Base-by-base conservation (phyloP, 1,284 basidiomycete genomes). In the Ceratobasidium sp. region DNA sequence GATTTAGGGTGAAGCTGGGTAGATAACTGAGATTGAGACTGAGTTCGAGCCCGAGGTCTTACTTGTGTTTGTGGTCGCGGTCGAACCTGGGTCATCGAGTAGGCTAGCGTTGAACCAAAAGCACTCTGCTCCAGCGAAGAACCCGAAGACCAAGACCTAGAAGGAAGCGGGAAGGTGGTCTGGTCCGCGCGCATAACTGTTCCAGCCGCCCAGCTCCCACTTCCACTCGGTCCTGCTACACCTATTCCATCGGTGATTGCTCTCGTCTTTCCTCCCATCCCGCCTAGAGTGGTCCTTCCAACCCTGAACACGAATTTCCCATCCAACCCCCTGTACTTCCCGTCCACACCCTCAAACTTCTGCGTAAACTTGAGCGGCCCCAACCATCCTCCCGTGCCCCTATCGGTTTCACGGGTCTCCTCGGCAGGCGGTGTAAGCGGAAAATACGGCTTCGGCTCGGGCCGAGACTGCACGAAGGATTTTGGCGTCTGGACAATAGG, bases 271-370 rank as follows among this genome's bases (percentile, higher is more conserved):
- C 48, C 29, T 4, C 48, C 14, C 8, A 29, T 19, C 31, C 41
- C 22, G 8, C 5, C 27, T 41, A 24, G 17, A 36, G 60, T 29
- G 24, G 60, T 24, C 22, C 73, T 44, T 31, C 69, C 57, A 19
- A 57, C 44, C 6, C 57, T n/a, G 44, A 62, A 36, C 22, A 47
- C 69, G 62, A 72, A 72, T 47, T 72, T 72, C 2, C 56, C 69
- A 1, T 60, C 56, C 19, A 27, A 19, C 22, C 57, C 45, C 14
- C 33, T 27, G 44, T 72, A 72, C 69, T 72, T 72, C n/a, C 31
- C 29, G 22, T 72, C 69, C 27, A 72, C 57, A 33, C 48, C 45
- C 24, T 72, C 56, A 41, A 60, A 72, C 45, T 72, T 72, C n/a
- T 60, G 36, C 2, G 56, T 62, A 45, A 72, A 72, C 45, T 33